Evolutionary conservation across 2,329 filamentous ascomycete species (phyloP).

Genomic region (Penicillium sp.): DNA sequence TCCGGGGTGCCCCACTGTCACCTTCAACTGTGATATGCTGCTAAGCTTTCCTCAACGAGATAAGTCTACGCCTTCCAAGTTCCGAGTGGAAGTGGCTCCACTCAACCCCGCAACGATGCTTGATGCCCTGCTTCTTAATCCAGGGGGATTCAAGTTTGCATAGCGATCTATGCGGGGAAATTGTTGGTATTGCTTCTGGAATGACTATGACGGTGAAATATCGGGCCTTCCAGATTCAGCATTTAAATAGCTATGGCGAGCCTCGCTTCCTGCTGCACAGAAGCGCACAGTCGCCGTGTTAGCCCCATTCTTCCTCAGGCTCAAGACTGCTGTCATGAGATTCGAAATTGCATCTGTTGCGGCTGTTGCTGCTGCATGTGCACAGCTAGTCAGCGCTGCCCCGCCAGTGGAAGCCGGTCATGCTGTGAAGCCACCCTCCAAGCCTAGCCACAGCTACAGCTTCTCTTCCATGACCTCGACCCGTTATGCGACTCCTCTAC

Average conservation of each 20-base stretch:
- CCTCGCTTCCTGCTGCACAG: not conserved
- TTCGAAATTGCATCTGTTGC: not conserved
- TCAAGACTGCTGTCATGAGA: not conserved
- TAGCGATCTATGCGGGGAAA: not conserved
- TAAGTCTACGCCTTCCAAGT: not conserved
- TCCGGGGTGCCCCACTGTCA: not conserved
- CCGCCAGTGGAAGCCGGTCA: not conserved
- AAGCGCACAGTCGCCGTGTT: not conserved
- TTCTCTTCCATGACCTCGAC: not conserved
- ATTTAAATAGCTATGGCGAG: not conserved
- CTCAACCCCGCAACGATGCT: not conserved
- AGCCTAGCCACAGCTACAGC: not conserved
- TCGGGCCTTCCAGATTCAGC: not conserved
- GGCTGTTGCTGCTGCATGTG: not conserved
- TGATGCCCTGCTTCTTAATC: not conserved
- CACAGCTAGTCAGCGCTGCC: not conserved
- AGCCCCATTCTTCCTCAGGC: not conserved
- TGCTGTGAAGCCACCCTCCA: not conserved
- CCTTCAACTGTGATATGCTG: not conserved
- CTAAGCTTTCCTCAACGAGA: not conserved
- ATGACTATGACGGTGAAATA: not conserved
- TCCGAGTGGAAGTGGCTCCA: not conserved
- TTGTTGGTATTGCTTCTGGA: not conserved
- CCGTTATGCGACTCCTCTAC: not conserved
- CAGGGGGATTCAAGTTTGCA: not conserved